phyloP scores from a whole-genome alignment of 208 protist genomes.

The Leishmania aethiopica region DNA sequence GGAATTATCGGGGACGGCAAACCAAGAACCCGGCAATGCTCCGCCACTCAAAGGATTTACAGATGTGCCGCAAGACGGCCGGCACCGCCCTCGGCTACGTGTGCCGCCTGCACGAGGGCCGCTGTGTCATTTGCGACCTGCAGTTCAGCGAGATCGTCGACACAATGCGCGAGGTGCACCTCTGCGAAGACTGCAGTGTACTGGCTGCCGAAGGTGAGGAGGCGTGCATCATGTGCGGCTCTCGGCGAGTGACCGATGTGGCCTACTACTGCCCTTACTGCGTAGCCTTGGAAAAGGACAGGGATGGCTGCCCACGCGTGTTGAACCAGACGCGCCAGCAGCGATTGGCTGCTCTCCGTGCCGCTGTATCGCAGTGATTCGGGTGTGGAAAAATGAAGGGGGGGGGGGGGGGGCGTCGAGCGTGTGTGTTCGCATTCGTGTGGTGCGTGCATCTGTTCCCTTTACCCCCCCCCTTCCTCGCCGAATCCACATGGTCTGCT shows the following conservation, averaged over 20 bases:
- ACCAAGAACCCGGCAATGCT: slow-evolving; percentile 42
- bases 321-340: slow-evolving; percentile 79
- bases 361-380: slow-evolving; percentile 24
- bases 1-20: not conserved
- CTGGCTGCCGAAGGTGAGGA: slow-evolving; percentile 66
- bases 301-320: slow-evolving; percentile 88
- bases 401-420: not conserved
- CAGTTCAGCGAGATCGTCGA: slow-evolving; percentile 74
- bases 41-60: slow-evolving; percentile 83
- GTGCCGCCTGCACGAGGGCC: slow-evolving; percentile 87
- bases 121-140: slow-evolving; percentile 89
- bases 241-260: slow-evolving; percentile 51
- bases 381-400: not conserved
- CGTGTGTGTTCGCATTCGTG: not conserved
- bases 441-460: not conserved
- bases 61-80: slow-evolving; percentile 89
- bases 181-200: slow-evolving; percentile 91
- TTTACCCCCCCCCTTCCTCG: not conserved
- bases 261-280: slow-evolving; percentile 93
- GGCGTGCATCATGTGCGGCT: slow-evolving; percentile 88
- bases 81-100: slow-evolving; percentile 77
- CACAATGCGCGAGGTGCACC: slow-evolving; percentile 78
- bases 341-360: slow-evolving; percentile 53
- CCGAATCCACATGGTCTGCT: not conserved
- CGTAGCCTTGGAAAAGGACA: slow-evolving; percentile 85